Conservation (phyloP, 1,284 basidiomycete species). For the Cutaneotrichosporon cyanovorans region DNA sequence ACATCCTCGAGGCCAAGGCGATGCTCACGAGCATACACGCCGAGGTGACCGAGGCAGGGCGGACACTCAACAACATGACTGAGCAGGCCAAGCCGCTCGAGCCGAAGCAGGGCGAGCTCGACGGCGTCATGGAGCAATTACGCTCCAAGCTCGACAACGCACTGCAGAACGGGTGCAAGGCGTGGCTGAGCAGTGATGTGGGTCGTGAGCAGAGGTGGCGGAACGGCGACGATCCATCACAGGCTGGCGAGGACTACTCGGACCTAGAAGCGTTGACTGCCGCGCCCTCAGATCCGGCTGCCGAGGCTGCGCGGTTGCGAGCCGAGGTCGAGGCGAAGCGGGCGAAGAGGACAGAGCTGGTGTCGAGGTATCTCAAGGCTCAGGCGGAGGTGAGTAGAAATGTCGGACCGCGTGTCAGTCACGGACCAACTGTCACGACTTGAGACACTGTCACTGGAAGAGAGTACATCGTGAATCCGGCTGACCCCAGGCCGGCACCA, state of each 20-base stretch:
- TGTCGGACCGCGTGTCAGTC: no score
- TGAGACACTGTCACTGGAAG: no score
- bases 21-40: slow-evolving; percentile 79
- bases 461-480: no score
- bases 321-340: slow-evolving; percentile 60
- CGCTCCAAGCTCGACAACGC: slow-evolving; percentile 67
- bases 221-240: slow-evolving; percentile 19
- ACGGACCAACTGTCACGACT: no score
- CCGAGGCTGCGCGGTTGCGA: slow-evolving; percentile 57
- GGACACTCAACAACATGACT: slow-evolving; percentile 61
- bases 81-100: slow-evolving; percentile 61
- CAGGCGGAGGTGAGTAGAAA: slow-evolving; percentile 73
- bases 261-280: slow-evolving; percentile 44
- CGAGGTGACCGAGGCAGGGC: slow-evolving; percentile 83
- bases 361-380: slow-evolving; percentile 66
- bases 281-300: slow-evolving; percentile 42
- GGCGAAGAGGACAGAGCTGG: slow-evolving; percentile 60
- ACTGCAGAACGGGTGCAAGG: slow-evolving; percentile 80
- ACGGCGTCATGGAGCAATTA: slow-evolving; percentile 61
- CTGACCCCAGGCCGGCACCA: slow-evolving; percentile 56
- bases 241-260: slow-evolving; percentile 34
- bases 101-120: slow-evolving; percentile 56
- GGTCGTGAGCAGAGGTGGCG: slow-evolving; percentile 55
- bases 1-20: slow-evolving; percentile 82
- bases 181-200: slow-evolving; percentile 82